Base-by-base conservation (phyloP, 2,329 filamentous ascomycete genomes). In the Phaeosphaeriaceae sp. region DNA sequence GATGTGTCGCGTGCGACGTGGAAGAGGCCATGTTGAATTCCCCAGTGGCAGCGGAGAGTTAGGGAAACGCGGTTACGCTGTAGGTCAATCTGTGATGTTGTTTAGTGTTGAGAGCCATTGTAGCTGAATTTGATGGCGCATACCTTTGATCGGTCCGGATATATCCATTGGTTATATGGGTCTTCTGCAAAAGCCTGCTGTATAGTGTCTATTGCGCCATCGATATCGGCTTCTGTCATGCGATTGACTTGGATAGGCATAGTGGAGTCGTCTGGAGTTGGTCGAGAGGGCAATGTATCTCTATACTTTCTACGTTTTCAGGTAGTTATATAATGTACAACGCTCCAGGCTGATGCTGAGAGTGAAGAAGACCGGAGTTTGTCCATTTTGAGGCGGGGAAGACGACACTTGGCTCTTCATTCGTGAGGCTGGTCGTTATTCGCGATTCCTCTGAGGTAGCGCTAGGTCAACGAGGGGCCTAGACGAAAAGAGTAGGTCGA, bases 11-110 rank as follows among this genome's bases (percentile, higher is more conserved):
- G 88, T 8, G 86, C 86, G 50, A 90, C 85, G 58, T 87, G 83
- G 73, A 90, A 88, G 30, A 88, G 80, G 43, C 82, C 86, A 64
- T 87, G 85, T 43, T 81, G 79, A 68, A 90, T 87, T 20, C 87
- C 87, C 84, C 87, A 90, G 56, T 77, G 77, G 73, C 87, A 89
- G 43, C 88, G 82, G 1, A 87, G 82, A 2, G 78, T 80, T 13
- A 89, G 77, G 12, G 85, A 88, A 26, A 80, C 80, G 49, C 81
- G 80, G 63, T 89, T 89, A 23, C 87, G 81, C 38, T 76, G 65
- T 13, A 77, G 68, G 45, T 82, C 82, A 72, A 87, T 86, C 82
- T 87, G 18, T 17, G 15, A 12, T 16, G 64, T 42, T 45, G 38
- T 21, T 38, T 9, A 23, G 16, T 39, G 21, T 11, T 15, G 13